Percentiles rank a stretch among this genome's conserved stretches.
These are phyloP conservation scores for Centaurea solstitialis DNA, from an alignment of 129 eudicot genomes.

Conservation along the genomic window DNA sequence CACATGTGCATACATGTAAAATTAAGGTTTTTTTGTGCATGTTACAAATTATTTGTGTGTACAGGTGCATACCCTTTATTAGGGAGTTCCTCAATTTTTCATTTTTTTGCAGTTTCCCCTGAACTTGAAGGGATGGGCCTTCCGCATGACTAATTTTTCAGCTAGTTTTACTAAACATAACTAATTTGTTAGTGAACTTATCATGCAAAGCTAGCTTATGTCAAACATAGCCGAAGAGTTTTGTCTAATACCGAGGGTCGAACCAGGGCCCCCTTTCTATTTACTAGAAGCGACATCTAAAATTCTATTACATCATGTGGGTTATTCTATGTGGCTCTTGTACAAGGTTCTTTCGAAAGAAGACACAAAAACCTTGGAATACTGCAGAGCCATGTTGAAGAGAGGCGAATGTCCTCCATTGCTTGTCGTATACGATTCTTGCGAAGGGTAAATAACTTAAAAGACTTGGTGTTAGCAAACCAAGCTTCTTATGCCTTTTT, in stretches of 20 bases:
- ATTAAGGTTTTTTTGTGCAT: too few relatives aligned
- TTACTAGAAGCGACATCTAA: not conserved
- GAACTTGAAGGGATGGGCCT: constrained; percentile 1
- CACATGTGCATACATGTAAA: too few relatives aligned
- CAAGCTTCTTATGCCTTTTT: constrained; percentile 14
- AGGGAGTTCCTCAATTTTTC: not conserved
- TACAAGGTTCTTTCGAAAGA: constrained; percentile 76
- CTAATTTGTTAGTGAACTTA: not conserved
- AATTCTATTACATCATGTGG: constrained; percentile 1
- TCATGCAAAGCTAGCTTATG: not conserved
- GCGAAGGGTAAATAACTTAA: constrained; percentile 60
- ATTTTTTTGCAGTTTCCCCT: not conserved
- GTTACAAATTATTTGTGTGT: too few relatives aligned
- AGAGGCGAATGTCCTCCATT: constrained; percentile 86
- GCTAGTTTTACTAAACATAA: not conserved
- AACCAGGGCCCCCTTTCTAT: not conserved
- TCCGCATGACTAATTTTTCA: not conserved
- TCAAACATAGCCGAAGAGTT: not conserved
- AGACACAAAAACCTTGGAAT: constrained; percentile 69
- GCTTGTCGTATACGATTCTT: constrained; percentile 59
- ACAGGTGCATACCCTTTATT: not conserved
- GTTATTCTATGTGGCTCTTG: constrained; percentile 19
- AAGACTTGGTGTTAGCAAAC: constrained; percentile 9
- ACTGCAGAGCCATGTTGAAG: constrained; percentile 62
- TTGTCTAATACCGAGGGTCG: not conserved